Evolutionary conservation across 306 rosid species (phyloP).

Genomic region (Bauhinia variegata): DNA sequence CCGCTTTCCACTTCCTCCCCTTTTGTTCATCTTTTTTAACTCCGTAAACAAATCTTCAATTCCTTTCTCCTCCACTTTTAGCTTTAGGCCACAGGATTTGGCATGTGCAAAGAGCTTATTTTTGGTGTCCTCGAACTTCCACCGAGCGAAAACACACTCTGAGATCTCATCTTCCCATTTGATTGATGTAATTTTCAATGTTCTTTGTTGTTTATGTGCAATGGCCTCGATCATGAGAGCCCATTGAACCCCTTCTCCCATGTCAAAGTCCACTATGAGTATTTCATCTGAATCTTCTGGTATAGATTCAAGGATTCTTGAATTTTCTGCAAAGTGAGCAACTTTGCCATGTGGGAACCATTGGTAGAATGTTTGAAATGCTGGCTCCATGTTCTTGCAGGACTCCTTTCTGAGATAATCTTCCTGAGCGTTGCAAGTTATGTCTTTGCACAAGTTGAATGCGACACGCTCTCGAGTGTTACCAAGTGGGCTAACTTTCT

Average conservation of each 20-base stretch:
- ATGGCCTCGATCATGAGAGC: slow-evolving; percentile 48
- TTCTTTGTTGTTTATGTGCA: slow-evolving; percentile 33
- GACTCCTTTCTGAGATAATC: slow-evolving; percentile 59
- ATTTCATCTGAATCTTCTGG: slow-evolving; percentile 52
- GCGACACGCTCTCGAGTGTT: slow-evolving; percentile 56
- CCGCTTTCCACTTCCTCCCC: slow-evolving; percentile 33
- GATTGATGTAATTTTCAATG: slow-evolving; percentile 58
- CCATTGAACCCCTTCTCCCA: slow-evolving; percentile 63
- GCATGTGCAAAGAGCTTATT: slow-evolving; percentile 51
- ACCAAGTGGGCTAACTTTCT: slow-evolving; percentile 55
- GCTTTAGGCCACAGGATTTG: slow-evolving; percentile 45
- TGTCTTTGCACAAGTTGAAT: slow-evolving; percentile 48
- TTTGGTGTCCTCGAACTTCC: slow-evolving; percentile 52
- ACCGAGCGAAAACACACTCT: slow-evolving; percentile 18
- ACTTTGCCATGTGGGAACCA: slow-evolving; percentile 49
- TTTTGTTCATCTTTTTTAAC: slow-evolving; percentile 46
- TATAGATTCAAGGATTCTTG: slow-evolving; percentile 54
- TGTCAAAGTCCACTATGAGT: slow-evolving; percentile 54
- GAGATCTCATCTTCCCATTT: slow-evolving; percentile 41
- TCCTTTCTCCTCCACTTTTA: slow-evolving; percentile 55
- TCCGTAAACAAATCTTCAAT: slow-evolving; percentile 54
- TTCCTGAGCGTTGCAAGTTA: slow-evolving; percentile 11
- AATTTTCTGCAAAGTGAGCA: slow-evolving; percentile 59
- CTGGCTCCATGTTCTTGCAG: slow-evolving; percentile 35
- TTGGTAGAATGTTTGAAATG: slow-evolving; percentile 51